Evolutionary conservation across 2,329 filamentous ascomycete genomes (phyloP).

Genomic region (Cladosporium austrohemisphaericum): DNA sequence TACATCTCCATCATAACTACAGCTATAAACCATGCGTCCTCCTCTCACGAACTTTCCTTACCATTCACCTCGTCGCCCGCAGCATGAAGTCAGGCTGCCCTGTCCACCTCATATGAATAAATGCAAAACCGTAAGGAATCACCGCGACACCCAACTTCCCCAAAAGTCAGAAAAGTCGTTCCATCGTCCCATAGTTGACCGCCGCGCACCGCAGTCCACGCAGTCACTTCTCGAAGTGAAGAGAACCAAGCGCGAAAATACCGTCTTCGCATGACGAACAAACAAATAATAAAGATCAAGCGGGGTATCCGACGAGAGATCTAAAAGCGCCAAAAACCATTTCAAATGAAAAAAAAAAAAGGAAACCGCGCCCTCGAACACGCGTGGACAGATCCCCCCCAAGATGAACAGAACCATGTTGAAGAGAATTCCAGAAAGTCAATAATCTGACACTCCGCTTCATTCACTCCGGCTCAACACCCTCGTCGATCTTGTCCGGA

Average conservation of each 20-base stretch:
- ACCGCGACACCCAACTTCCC: neutral
- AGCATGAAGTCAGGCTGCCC: too few relatives aligned
- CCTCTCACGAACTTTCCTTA: too few relatives aligned
- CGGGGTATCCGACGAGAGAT: conserved; percentile 2
- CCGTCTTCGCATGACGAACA: neutral
- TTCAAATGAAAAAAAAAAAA: neutral
- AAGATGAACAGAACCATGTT: too few relatives aligned
- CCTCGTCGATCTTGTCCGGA: conserved; percentile 47
- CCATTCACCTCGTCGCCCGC: too few relatives aligned
- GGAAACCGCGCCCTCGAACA: neutral
- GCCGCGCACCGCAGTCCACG: too few relatives aligned
- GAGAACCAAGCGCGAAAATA: neutral
- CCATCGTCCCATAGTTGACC: neutral
- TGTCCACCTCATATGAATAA: too few relatives aligned
- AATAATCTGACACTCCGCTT: too few relatives aligned
- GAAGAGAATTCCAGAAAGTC: too few relatives aligned
- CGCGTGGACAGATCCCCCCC: neutral
- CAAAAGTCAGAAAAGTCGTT: neutral
- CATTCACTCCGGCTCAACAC: conserved; percentile 10
- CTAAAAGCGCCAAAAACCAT: neutral
- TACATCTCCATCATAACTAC: too few relatives aligned
- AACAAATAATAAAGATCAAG: neutral
- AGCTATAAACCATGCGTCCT: too few relatives aligned
- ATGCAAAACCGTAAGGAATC: too few relatives aligned
- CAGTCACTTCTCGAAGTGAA: neutral